A percentile compares a stretch with the other conserved stretches of the same genome.
These are phyloP conservation scores for Themeda triandra DNA, from an alignment of 176 grass and related monocot genomes.

Conservation along the genomic window DNA sequence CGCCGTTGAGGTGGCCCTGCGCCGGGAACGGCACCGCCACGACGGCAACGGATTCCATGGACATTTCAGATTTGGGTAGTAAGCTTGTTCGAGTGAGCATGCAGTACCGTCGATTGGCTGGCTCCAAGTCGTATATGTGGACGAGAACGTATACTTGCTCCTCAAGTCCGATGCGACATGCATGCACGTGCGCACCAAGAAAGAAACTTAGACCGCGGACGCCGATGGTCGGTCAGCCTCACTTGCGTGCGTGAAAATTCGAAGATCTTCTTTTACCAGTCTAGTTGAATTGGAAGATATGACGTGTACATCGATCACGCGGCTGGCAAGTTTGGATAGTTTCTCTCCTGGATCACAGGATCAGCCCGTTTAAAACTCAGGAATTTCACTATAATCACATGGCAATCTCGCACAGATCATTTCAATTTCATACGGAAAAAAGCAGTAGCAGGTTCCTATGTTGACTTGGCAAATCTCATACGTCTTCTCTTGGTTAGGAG, in stretches of 20 bases:
- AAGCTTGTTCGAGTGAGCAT: background rate
- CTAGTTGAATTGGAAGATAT: background rate
- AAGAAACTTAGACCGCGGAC: background rate
- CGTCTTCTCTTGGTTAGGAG: too few relatives aligned
- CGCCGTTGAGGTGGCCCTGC: constrained; percentile 68
- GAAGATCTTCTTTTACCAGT: background rate
- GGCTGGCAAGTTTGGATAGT: too few relatives aligned
- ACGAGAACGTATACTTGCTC: background rate
- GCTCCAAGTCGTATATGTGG: background rate
- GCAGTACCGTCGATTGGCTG: background rate
- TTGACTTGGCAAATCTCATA: too few relatives aligned
- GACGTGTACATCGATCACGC: too few relatives aligned
- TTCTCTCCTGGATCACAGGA: too few relatives aligned
- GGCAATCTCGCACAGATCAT: too few relatives aligned
- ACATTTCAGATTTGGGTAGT: background rate
- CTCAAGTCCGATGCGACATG: background rate
- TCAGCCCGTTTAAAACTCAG: too few relatives aligned
- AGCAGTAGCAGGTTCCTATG: too few relatives aligned
- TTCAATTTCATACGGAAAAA: too few relatives aligned
- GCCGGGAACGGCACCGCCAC: constrained; percentile 57
- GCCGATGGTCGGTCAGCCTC: constrained; percentile 11
- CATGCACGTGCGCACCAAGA: background rate
- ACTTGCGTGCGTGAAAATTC: background rate
- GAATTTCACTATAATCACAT: too few relatives aligned
- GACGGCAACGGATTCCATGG: constrained; percentile 30